Evolutionary conservation across 352 stramenopile species (phyloP), one percentile per base, ranked within the genome.

Genomic region (Thalassiosira allenii): DNA sequence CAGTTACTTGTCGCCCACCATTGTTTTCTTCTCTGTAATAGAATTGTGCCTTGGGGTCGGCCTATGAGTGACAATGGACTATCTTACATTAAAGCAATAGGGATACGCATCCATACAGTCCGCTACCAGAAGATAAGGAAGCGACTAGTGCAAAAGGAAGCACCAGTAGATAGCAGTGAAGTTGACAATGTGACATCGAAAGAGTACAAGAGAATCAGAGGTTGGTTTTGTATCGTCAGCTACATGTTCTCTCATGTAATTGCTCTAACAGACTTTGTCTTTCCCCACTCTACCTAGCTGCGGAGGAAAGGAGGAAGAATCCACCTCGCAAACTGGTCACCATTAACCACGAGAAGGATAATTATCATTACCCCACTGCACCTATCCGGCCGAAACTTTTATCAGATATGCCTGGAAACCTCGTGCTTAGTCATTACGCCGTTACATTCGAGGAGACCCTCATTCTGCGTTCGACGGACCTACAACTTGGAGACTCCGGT

Each of bases 101-200:
- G 84, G 1, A 89, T 91, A 66, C 66, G 81, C 32, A 66, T 91
- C 27, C 84, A 91, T 52, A 87, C 58, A 71, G 74, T 91, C 57
- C 34, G 78, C 12, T 91, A 87, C 65, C 78, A 87, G 49, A 91
- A 82, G 40, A 47, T 81, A 1, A 73, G 79, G 63, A 90, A 77
- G 33, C 44, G 43, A 43, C 23, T 75, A 14, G 43, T 71, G 63
- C 52, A 49, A 57, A 81, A 82, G 62, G 22, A 69, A 58, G 43
- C 76, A 47, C 37, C 62, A 32, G 67, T 76, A 34, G 23, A 63
- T 17, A 66, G 44, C 30, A 67, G 33, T 44, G 61, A 75, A 63
- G 52, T 11, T 59, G 34, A 49, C 25, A 6, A 77, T 53, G 23
- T 81, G 33, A 75, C 32, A 47, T 79, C 67, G 17, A 89, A 65